These are phyloP conservation scores for Alloteropsis angusta DNA, from an alignment of 202 grass and related monocot genomes.

Conservation along the genomic window DNA sequence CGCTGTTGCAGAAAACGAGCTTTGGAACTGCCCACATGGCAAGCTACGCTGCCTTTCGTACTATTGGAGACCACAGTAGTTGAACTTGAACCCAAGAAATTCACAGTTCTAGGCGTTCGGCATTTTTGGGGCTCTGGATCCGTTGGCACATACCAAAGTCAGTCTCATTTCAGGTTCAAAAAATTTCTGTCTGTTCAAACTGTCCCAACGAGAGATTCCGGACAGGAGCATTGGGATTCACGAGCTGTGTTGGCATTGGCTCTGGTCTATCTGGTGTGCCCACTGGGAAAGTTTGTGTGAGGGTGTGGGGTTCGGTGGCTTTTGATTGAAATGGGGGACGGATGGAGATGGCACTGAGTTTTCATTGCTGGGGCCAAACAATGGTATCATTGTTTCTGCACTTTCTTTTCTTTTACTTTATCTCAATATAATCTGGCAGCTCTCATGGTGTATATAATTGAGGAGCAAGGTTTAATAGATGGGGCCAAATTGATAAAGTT, in stretches of 20 bases:
- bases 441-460: background rate
- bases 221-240: slow-evolving; percentile 2
- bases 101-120: no score
- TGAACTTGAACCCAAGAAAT: no score
- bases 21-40: background rate
- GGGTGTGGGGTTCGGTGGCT: background rate
- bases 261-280: background rate
- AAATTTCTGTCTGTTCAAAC: background rate
- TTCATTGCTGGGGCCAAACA: background rate
- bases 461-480: background rate
- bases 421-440: background rate
- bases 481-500: background rate
- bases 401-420: background rate
- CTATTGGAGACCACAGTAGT: background rate
- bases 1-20: background rate
- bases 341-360: background rate
- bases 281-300: background rate
- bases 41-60: background rate
- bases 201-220: background rate
- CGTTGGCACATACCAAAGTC: background rate
- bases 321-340: background rate
- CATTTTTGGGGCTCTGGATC: background rate
- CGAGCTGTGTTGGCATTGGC: background rate
- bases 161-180: background rate
- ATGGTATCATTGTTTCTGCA: background rate